Percentiles rank a stretch among this genome's conserved stretches.
phyloP scores from a whole-genome alignment of 148 eudicot genomes.

The Rhododendron molle region DNA sequence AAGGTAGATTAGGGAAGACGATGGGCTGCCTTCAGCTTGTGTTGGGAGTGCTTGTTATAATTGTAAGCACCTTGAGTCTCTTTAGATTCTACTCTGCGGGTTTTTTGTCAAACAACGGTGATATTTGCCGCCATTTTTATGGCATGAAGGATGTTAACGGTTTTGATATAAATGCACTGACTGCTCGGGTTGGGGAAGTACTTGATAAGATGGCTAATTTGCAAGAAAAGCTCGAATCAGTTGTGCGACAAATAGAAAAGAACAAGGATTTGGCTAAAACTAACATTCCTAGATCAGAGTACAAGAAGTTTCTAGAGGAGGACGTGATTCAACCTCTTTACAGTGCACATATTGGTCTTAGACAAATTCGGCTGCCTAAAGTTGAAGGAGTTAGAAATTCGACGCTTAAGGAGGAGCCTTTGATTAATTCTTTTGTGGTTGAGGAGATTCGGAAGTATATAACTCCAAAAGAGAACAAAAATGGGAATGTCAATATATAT shows the following conservation, averaged over 20 bases:
- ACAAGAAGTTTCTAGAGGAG: conserved; percentile 71
- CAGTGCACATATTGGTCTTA: conserved; percentile 78
- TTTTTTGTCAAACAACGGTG: conserved; percentile 60
- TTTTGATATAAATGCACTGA: conserved; percentile 55
- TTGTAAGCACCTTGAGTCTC: conserved; percentile 71
- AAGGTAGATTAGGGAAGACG: conserved; percentile 44
- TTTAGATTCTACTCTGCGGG: conserved; percentile 74
- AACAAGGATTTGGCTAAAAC: conserved; percentile 31
- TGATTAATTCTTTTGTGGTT: conserved; percentile 65
- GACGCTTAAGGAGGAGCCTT: conserved; percentile 58
- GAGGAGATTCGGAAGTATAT: conserved; percentile 98
- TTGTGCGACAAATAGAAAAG: conserved; percentile 63
- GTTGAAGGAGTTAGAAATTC: conserved; percentile 35
- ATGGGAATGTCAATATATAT: conserved; percentile 65
- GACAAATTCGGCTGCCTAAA: conserved; percentile 77
- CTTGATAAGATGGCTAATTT: conserved; percentile 69
- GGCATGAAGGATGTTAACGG: conserved; percentile 33
- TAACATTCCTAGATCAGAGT: conserved; percentile 47
- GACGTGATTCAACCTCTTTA: conserved; percentile 80
- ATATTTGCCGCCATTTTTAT: conserved; percentile 73
- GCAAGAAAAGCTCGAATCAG: conserved; percentile 69
- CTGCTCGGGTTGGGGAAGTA: conserved; percentile 67
- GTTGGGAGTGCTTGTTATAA: conserved; percentile 69
- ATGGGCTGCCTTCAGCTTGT: conserved; percentile 67
- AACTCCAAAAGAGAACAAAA: conserved; percentile 75